Base-by-base conservation (phyloP, 2,329 filamentous ascomycete genomes). In the Arachnopeziza araneosa region DNA sequence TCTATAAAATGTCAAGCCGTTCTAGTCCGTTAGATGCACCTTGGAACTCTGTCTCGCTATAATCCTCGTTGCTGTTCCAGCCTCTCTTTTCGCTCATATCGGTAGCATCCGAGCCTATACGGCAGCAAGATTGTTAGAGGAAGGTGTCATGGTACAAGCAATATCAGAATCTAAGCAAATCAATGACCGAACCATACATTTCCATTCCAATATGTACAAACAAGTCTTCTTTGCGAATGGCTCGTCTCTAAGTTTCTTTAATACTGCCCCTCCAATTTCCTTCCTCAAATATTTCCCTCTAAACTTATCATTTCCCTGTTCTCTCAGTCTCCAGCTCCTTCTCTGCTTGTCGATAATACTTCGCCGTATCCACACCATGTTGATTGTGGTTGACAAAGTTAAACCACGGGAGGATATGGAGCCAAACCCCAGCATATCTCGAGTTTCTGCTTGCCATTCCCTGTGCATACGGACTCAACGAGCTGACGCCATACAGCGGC, bases 341-440 rank as follows among this genome's bases (percentile, higher is more conserved):
- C 81, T 99, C 95, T 8, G 95, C 95, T 75, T 96, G 91, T 74
- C 88, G 88, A 77, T 96, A 99, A 80, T 99, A 99, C 80, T 99
- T 99, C 66, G 93, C 92, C 32, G 95, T 99, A 75, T 99, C 95
- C 61, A 99, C 90, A 68, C 95, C 95, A 75, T 99, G 95, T 74
- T 86, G 84, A 73, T 85, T 87, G 78, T 99, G 95, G 78, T 99
- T 98, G 72, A 96, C 93, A 78, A 99, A 89, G 81, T 99, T 99
- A 79, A 96, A 93, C 95, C 93, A 98, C 49, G 93, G 93, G 59
- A 99, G 79, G 58, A 93, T 85, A 72, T 92, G 89, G 66, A 90
- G 79, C 76, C 93, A 95, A 32, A 95, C 80, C 50, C 89, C 89
- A 48, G 90, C 88, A 80, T 96, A 98, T 73, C 95, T 84, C 71